Conservation (phyloP, 345 rosid species). For the Sisymbrium irio region DNA sequence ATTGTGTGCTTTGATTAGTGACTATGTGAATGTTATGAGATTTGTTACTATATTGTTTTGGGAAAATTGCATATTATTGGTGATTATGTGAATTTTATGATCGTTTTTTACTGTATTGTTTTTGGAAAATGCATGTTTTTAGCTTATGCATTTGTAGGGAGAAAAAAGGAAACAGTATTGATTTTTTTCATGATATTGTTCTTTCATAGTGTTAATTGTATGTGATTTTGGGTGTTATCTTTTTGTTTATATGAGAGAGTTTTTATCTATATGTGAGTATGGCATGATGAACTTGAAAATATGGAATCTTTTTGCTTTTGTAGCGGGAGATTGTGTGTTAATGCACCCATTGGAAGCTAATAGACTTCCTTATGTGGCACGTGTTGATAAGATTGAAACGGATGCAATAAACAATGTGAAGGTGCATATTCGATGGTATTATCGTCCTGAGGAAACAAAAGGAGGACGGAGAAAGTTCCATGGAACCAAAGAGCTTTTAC, state of each 20-base stretch:
- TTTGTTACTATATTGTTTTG: not conserved
- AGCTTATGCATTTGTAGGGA: not conserved
- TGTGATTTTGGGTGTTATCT: not conserved
- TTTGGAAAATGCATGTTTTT: not conserved
- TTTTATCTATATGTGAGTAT: not conserved
- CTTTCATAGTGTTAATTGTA: not conserved
- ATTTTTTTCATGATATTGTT: not conserved
- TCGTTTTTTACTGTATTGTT: not conserved
- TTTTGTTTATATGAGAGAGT: too few species aligned
- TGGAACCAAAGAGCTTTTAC: constrained; percentile 84
- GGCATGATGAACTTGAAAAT: not conserved
- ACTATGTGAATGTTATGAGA: too few species aligned
- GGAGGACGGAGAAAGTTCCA: constrained; percentile 90
- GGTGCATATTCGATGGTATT: constrained; percentile 82
- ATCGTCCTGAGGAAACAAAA: constrained; percentile 79
- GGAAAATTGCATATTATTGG: not conserved
- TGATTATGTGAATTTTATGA: not conserved
- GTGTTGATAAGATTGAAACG: constrained; percentile 73
- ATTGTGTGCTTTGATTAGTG: too few species aligned
- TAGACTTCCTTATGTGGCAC: constrained; percentile 76
- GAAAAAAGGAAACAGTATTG: not conserved
- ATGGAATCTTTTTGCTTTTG: constrained; percentile 23
- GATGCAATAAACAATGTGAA: constrained; percentile 64
- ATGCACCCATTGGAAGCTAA: constrained; percentile 79
- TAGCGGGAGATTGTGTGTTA: constrained; percentile 80